Percentiles rank a stretch among this genome's conserved stretches.
Conservation (phyloP, 2,329 filamentous ascomycete genomes). For the Cladosporium sp. region DNA sequence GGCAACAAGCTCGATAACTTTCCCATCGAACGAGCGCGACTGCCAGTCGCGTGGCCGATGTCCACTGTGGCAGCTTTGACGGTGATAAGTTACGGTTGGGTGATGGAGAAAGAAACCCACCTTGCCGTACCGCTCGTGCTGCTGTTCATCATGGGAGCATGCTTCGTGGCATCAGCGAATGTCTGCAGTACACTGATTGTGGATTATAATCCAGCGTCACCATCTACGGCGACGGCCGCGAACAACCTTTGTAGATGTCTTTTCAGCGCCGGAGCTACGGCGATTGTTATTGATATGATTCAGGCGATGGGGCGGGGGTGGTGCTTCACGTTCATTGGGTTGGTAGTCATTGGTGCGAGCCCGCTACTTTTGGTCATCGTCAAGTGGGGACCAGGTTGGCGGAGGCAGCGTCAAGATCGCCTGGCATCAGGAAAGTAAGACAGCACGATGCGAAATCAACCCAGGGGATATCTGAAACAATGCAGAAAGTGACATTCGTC, state of each 20-base stretch:
- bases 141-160: conserved; percentile 49
- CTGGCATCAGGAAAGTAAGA: no score
- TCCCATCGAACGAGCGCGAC: conserved; percentile 43
- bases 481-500: no score
- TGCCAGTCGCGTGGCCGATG: conserved; percentile 36
- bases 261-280: conserved; percentile 34
- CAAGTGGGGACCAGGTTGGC: conserved; percentile 39
- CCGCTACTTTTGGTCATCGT: conserved; percentile 40
- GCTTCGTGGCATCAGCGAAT: conserved; percentile 57
- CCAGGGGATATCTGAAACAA: no score
- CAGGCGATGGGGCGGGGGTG: conserved; percentile 39
- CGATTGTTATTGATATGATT: conserved; percentile 39
- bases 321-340: conserved; percentile 43
- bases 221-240: conserved; percentile 38
- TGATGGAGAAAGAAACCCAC: conserved; percentile 30
- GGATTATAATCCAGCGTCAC: conserved; percentile 37
- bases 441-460: no score
- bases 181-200: conserved; percentile 39
- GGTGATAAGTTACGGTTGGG: conserved; percentile 40
- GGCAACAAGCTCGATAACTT: conserved; percentile 47
- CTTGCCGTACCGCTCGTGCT: conserved; percentile 42
- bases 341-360: conserved; percentile 35
- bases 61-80: conserved; percentile 28
- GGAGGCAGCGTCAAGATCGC: conserved; percentile 15
- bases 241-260: conserved; percentile 33